Evolutionary conservation across 2,329 filamentous ascomycete species (phyloP), one percentile per base, ranked within the genome.

Genomic region (Nemania abortiva): DNA sequence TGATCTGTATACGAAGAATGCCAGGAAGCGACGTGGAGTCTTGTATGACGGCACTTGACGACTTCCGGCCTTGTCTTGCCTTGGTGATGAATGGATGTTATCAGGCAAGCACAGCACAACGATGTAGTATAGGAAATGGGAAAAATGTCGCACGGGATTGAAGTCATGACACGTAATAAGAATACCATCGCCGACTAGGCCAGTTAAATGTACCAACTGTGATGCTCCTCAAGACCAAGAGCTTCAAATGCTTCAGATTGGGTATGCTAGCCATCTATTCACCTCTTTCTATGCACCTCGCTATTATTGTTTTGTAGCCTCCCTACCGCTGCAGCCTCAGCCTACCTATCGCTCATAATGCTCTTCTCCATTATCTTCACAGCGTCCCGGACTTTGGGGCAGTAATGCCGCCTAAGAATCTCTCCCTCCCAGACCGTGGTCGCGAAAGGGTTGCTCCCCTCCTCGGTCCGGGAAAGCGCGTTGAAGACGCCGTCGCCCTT

Each of bases 371-470:
- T 82, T 53, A 87, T 80, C 79, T 87, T 87, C 4, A 92, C 84
- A 0, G 91, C 91, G 76, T 97, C 93, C 73, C 93, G 87, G 1
- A 99, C 92, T 77, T 91, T 91, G 6, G 95, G 95, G 74, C 92
- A 94, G 79, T 92, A 99, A 82, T 99, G 96, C 73, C 88, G 87
- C 77, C 91, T 86, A 75, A 99, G 79, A 66, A 99, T 78, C 82
- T 98, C 96, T 0, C 93, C 94, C 79, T 98, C 96, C 96, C 95
- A 99, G 0, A 97, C 87, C 0, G 94, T 98, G 4, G 90, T 89
- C 0, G 95, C 92, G 81, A 96, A 97, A 0, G 95, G 94, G 81
- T 98, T 98, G 73, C 91, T 95, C 7, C 89, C 90, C 81, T 98
- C 95, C 3, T 97, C 88, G 72, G 91, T 92, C 31, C 87, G 86